Evolutionary conservation across 371 early-diverging fungal genomes (phyloP), one percentile per base, ranked within the genome.

Genomic region (Rhizopus arrhizus): DNA sequence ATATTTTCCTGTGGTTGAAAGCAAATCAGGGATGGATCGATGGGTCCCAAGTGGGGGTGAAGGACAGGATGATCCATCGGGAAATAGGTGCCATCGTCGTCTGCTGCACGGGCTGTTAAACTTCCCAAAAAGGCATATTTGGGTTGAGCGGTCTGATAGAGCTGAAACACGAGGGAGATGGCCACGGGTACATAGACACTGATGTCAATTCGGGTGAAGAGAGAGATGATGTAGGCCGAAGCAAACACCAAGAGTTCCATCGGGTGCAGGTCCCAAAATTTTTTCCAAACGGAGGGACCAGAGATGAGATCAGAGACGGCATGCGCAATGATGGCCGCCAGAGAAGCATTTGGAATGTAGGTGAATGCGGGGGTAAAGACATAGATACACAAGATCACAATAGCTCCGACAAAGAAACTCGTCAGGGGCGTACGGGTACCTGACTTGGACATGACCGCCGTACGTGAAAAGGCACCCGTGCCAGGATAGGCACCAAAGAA

Each of bases 401-500:
- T 80, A n/a, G 77, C 61, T 4, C 85, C 91, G 3, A 92, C 89
- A 72, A 91, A 72, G 38, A 92, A 70, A 28, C 89, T 89, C 9
- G 88, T 81, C 15, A 91, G 69, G 0, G 96, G 94, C 0, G 94
- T 87, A 16, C 86, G 78, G 6, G 85, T 85, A 0, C 91, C 91
- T 5, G 85, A 80, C 51, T 81, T 82, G 58, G 78, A 78, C 71
- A 89, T 90, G 68, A 94, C 86, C 43, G 93, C 91, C 0, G 91
- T 85, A 33, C 96, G 86, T 2, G 92, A 90, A 71, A 96, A 94
- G 2, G 92, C 89, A 41, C 93, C 95, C 36, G 94, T 92, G 0
- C 88, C 84, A 11, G 94, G 89, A 72, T 85, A 92, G 2, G 89
- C 88, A 36, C 88, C 85, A 69, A 95, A 88, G 78, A 94, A 93